phyloP scores from a whole-genome alignment of 495 filamentous ascomycete species.

The Tuber umbilicatum region DNA sequence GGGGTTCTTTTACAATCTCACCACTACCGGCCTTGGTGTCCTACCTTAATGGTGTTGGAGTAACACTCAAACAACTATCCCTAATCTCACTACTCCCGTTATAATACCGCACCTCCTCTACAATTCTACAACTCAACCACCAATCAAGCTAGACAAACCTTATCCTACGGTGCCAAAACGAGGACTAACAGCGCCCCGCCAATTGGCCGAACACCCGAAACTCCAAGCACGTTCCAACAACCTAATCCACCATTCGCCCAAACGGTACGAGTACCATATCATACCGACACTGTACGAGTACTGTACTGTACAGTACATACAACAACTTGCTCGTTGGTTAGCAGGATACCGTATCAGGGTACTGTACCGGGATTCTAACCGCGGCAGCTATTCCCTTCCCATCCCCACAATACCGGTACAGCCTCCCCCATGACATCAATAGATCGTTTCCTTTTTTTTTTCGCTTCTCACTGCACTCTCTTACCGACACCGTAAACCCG shows the following conservation, averaged over 20 bases:
- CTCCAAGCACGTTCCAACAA: neutral
- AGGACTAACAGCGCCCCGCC: neutral
- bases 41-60: neutral
- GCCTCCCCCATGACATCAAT: neutral
- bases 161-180: neutral
- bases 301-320: too few species aligned
- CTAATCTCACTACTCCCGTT: neutral
- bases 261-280: neutral
- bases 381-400: neutral
- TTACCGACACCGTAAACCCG: neutral
- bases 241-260: neutral
- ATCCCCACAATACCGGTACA: neutral
- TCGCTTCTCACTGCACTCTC: neutral
- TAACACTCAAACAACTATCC: neutral
- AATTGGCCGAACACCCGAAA: neutral
- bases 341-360: neutral
- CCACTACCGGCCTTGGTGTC: too few species aligned
- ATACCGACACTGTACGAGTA: too few species aligned
- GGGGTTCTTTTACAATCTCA: neutral
- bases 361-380: neutral
- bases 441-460: too few species aligned
- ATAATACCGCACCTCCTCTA: neutral
- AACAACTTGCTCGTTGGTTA: too few species aligned
- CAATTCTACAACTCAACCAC: neutral
- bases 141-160: neutral